Percentiles rank a stretch among this genome's conserved stretches.
Evolutionary conservation across 306 rosid species (phyloP).

Genomic region (Mimosa bimucronata): DNA sequence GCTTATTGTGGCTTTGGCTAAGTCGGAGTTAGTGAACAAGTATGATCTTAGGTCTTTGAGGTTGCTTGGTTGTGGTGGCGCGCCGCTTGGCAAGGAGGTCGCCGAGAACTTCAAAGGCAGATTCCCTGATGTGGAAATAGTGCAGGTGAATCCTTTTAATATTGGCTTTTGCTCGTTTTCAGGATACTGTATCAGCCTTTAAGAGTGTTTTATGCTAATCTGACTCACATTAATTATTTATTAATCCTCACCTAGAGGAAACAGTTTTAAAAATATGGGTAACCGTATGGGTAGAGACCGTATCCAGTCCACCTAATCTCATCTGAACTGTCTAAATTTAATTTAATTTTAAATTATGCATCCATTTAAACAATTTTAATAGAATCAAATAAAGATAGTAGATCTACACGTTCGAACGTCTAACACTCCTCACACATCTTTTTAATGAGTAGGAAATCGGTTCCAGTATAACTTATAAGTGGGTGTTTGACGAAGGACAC

Average conservation of each 20-base stretch:
- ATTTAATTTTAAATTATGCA: too few species aligned
- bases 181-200: neutral
- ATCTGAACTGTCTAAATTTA: too few species aligned
- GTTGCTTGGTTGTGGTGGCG: conserved; percentile 59
- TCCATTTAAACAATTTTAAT: too few species aligned
- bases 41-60: neutral
- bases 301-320: too few species aligned
- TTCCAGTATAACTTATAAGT: too few species aligned
- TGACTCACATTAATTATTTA: neutral
- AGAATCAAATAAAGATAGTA: too few species aligned
- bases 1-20: conserved; percentile 8
- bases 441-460: too few species aligned
- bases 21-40: conserved; percentile 19
- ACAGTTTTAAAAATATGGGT: too few species aligned
- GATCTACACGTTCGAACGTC: too few species aligned
- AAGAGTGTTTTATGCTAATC: neutral
- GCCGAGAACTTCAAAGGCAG: conserved; percentile 49
- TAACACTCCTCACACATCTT: too few species aligned
- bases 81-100: conserved; percentile 73
- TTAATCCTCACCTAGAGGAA: neutral
- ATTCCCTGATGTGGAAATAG: conserved; percentile 62
- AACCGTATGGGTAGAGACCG: too few species aligned
- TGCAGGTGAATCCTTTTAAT: conserved; percentile 46
- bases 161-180: neutral
- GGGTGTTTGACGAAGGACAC: too few species aligned